These are phyloP conservation scores for Penicillium bovifimosum DNA, from an alignment of 495 filamentous ascomycete species.

Conservation along the genomic window DNA sequence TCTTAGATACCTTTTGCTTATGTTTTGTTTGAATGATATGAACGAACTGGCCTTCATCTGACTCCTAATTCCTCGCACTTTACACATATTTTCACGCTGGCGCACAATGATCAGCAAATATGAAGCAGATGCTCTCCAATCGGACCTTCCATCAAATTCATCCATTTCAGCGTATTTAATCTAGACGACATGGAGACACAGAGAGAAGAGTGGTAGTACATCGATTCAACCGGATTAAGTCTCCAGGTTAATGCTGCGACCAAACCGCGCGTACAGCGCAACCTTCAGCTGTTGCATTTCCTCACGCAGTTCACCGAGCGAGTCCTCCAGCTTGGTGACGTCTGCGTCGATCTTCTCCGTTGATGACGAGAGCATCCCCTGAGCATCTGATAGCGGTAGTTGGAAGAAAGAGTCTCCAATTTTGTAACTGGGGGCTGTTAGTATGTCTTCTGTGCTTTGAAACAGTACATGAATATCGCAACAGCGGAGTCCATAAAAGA, in stretches of 20 bases:
- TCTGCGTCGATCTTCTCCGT: conserved; percentile 69
- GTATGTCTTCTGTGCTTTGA: background rate
- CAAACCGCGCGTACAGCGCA: conserved; percentile 87
- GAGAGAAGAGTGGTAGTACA: background rate
- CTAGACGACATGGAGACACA: background rate
- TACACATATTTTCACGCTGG: background rate
- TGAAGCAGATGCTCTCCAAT: background rate
- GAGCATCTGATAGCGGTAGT: conserved; percentile 74
- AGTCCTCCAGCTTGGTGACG: conserved; percentile 69
- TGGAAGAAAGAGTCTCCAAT: conserved; percentile 94
- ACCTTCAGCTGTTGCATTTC: conserved; percentile 87
- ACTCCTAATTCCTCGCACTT: background rate
- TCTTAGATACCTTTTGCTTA: conserved; percentile 28
- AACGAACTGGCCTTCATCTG: conserved; percentile 13
- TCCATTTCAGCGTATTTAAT: background rate
- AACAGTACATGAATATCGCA: background rate
- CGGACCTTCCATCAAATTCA: background rate
- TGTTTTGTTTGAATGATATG: conserved; percentile 21
- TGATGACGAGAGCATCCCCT: conserved; percentile 69
- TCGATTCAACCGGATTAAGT: conserved; percentile 43
- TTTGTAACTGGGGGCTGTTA: conserved; percentile 64
- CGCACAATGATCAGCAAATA: background rate
- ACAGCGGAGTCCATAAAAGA: background rate
- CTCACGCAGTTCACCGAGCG: conserved; percentile 64
- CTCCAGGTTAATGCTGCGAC: conserved; percentile 91